Percentiles rank a stretch among this genome's conserved stretches.
These are phyloP conservation scores for Mycena filopes DNA, from an alignment of 768 basidiomycete species.

Conservation along the genomic window DNA sequence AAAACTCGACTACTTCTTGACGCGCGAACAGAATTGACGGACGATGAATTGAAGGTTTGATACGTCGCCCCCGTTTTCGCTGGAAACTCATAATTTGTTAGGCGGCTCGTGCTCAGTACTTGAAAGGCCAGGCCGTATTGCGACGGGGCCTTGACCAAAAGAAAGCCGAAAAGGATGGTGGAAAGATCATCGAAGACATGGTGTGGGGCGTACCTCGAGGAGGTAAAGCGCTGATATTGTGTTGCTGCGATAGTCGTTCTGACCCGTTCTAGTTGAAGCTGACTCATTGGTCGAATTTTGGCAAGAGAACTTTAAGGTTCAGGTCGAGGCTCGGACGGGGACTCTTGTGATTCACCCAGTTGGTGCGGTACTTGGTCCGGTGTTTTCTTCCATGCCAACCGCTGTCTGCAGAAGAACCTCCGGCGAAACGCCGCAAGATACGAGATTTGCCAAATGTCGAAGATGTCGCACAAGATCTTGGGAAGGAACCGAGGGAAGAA, in stretches of 20 bases:
- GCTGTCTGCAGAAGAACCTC: constrained; percentile 53
- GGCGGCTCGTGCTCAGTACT: constrained; percentile 74
- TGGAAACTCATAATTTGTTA: constrained; percentile 37
- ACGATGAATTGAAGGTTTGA: constrained; percentile 79
- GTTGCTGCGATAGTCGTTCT: neutral
- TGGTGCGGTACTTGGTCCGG: constrained; percentile 38
- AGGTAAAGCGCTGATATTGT: constrained; percentile 56
- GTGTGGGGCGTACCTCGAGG: constrained; percentile 74
- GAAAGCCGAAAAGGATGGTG: constrained; percentile 64
- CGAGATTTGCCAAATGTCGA: constrained; percentile 30
- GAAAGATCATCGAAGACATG: constrained; percentile 66
- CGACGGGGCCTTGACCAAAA: constrained; percentile 63
- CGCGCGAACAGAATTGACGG: constrained; percentile 80
- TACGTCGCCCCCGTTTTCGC: constrained; percentile 14
- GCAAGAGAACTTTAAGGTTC: constrained; percentile 76
- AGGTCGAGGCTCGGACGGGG: constrained; percentile 71
- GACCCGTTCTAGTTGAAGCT: constrained; percentile 65
- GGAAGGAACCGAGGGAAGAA: constrained; percentile 15
- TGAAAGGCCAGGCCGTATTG: constrained; percentile 67
- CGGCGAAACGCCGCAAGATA: constrained; percentile 61
- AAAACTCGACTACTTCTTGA: constrained; percentile 73
- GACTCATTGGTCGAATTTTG: constrained; percentile 78
- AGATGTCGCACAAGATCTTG: constrained; percentile 22
- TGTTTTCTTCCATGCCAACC: neutral
- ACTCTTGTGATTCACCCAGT: constrained; percentile 49